phyloP scores from a whole-genome alignment of 495 filamentous ascomycete genomes.

The Aspergillus conjunctus region DNA sequence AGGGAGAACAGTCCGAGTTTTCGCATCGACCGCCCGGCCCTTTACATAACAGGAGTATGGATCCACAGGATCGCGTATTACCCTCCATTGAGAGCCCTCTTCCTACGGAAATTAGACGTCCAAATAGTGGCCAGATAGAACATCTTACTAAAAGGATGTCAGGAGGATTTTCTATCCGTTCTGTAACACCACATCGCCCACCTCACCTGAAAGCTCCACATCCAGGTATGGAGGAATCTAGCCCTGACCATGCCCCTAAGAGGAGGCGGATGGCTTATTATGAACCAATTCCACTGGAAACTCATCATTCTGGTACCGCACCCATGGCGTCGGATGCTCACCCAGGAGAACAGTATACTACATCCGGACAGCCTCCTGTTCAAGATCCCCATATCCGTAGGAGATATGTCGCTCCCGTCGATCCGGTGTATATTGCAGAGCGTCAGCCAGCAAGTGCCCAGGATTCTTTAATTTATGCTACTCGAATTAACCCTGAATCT shows the following conservation, averaged over 20 bases:
- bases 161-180: conserved; percentile 33
- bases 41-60: conserved; percentile 25
- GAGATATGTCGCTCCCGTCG: conserved; percentile 25
- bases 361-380: conserved; percentile 21
- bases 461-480: conserved; percentile 14
- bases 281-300: conserved; percentile 18
- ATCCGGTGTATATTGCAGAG: conserved; percentile 24
- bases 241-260: conserved; percentile 33
- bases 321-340: conserved; percentile 17
- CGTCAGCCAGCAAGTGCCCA: conserved; percentile 21
- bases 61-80: conserved; percentile 37
- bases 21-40: conserved; percentile 21
- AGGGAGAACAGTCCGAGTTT: conserved; percentile 24
- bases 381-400: conserved; percentile 31
- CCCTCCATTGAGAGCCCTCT: conserved; percentile 46
- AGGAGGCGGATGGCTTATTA: conserved; percentile 38
- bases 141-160: conserved; percentile 39
- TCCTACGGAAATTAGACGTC: conserved; percentile 30
- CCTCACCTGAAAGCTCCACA: conserved; percentile 22
- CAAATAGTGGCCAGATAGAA: conserved; percentile 34
- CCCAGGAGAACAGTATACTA: conserved; percentile 23
- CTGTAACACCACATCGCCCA: conserved; percentile 35
- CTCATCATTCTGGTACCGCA: conserved; percentile 14
- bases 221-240: conserved; percentile 21
- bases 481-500: conserved; percentile 21